A percentile compares a stretch with the other conserved stretches of the same genome.
phyloP scores from a whole-genome alignment of 345 rosid species.

The Citrus maxima region DNA sequence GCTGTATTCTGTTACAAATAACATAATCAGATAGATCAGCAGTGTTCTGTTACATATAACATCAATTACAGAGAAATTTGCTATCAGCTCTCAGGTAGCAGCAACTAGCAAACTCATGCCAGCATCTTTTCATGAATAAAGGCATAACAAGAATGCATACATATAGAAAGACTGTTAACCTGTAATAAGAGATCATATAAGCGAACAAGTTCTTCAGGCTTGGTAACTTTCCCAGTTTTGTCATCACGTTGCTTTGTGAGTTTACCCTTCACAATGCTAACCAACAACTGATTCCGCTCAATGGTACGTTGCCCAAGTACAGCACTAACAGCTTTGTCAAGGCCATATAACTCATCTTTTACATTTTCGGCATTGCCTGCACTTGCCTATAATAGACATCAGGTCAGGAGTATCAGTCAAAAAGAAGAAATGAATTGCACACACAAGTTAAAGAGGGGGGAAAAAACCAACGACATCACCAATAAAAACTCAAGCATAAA shows the following conservation, averaged over 20 bases:
- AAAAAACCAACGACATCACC: neutral
- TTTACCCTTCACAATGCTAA: constrained; percentile 85
- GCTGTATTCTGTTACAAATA: constrained; percentile 70
- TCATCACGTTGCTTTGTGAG: constrained; percentile 78
- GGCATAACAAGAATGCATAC: neutral
- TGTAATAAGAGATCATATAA: constrained; percentile 85
- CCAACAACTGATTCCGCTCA: constrained; percentile 88
- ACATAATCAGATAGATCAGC: constrained; percentile 82
- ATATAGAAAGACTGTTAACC: constrained; percentile 39
- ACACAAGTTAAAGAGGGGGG: neutral
- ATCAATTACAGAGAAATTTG: constrained; percentile 14
- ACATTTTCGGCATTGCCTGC: constrained; percentile 92
- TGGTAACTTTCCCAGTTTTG: constrained; percentile 81
- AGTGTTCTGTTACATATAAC: constrained; percentile 59
- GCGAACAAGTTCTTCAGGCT: constrained; percentile 98
- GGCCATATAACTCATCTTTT: constrained; percentile 91
- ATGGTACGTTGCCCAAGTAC: constrained; percentile 88
- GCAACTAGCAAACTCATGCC: neutral
- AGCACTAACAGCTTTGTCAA: constrained; percentile 96
- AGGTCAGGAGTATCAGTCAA: constrained; percentile 25
- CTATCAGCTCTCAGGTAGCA: neutral
- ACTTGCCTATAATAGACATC: constrained; percentile 50
- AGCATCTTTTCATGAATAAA: constrained; percentile 13
- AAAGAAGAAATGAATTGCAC: neutral
- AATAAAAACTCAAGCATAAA: constrained; percentile 1